Evolutionary conservation across 345 rosid species (phyloP).

Genomic region (Eucalyptus coolabah): DNA sequence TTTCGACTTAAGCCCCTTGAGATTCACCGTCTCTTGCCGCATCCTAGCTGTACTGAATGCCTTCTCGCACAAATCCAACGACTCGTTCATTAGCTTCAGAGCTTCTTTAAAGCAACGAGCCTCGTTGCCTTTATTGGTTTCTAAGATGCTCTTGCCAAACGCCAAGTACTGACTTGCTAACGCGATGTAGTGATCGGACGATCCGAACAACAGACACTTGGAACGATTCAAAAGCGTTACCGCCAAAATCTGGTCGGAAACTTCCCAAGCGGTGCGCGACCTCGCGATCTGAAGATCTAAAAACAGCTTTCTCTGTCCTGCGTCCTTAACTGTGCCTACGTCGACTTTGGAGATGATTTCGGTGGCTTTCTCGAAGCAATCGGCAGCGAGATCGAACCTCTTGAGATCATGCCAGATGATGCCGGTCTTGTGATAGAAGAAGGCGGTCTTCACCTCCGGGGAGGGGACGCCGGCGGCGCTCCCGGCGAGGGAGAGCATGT

Average conservation of each 20-base stretch:
- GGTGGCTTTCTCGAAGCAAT: slow-evolving; percentile 81
- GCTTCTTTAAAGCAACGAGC: slow-evolving; percentile 36
- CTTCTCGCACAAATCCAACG: slow-evolving; percentile 73
- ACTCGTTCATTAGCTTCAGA: slow-evolving; percentile 73
- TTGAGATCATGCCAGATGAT: slow-evolving; percentile 49
- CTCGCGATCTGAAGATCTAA: slow-evolving; percentile 78
- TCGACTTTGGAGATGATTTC: slow-evolving; percentile 61
- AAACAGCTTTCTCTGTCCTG: slow-evolving; percentile 54
- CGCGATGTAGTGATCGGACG: slow-evolving; percentile 47
- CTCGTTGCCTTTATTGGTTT: slow-evolving; percentile 28
- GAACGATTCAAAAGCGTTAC: slow-evolving; percentile 61
- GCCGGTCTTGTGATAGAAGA: slow-evolving; percentile 78
- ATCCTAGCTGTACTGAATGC: slow-evolving; percentile 46
- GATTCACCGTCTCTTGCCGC: slow-evolving; percentile 44
- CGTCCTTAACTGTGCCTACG: slow-evolving; percentile 27
- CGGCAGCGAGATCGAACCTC: slow-evolving; percentile 63
- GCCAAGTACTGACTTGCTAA: slow-evolving; percentile 59
- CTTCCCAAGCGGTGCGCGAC: slow-evolving; percentile 83
- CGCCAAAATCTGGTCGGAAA: slow-evolving; percentile 61
- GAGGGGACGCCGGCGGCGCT: slow-evolving; percentile 69
- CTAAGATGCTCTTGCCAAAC: slow-evolving; percentile 47
- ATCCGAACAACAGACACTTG: slow-evolving; percentile 54
- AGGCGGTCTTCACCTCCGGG: slow-evolving; percentile 55
- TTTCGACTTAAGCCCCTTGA: slow-evolving; percentile 42
- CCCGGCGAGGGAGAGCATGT: slow-evolving; percentile 59